A percentile compares a stretch with the other conserved stretches of the same genome.
These are phyloP conservation scores for Sugiyamaella paludigena DNA, from an alignment of 1,139 yeast genomes.

Conservation along the genomic window DNA sequence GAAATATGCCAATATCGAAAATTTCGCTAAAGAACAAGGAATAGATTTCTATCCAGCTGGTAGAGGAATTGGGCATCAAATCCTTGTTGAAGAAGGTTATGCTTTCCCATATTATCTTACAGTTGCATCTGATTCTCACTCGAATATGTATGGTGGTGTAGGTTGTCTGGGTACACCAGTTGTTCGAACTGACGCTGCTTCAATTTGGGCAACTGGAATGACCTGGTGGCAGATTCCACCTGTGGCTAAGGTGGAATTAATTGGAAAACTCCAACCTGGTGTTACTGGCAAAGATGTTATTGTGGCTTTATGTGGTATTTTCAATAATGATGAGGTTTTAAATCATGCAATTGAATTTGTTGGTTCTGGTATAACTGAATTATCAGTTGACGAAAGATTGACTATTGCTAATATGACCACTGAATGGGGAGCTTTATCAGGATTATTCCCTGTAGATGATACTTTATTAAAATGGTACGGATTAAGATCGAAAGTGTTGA, in stretches of 20 bases:
- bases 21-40: constrained; percentile 87
- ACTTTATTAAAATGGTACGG: constrained; percentile 75
- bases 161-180: constrained; percentile 96
- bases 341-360: constrained; percentile 97
- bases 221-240: constrained; percentile 99
- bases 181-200: constrained; percentile 97
- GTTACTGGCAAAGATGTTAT: constrained; percentile 96
- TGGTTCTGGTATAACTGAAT: constrained; percentile 74
- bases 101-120: constrained; percentile 92
- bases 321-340: constrained; percentile 93
- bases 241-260: constrained; percentile 87
- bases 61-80: constrained; percentile 97
- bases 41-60: constrained; percentile 98
- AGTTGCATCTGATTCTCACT: constrained; percentile 97
- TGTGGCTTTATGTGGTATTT: constrained; percentile 90
- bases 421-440: constrained; percentile 99
- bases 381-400: constrained; percentile 85
- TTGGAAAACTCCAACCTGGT: constrained; percentile 78
- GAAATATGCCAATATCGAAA: constrained; percentile 83
- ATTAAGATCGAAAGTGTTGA: constrained; percentile 50
- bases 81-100: constrained; percentile 98
- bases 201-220: constrained; percentile 99
- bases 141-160: constrained; percentile 96
- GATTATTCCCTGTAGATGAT: constrained; percentile 90
- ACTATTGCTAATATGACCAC: constrained; percentile 99